A percentile compares a stretch with the other conserved stretches of the same genome.
Evolutionary conservation across 495 filamentous ascomycete genomes (phyloP).

Genomic region (Hyaloscypha hepaticicola): DNA sequence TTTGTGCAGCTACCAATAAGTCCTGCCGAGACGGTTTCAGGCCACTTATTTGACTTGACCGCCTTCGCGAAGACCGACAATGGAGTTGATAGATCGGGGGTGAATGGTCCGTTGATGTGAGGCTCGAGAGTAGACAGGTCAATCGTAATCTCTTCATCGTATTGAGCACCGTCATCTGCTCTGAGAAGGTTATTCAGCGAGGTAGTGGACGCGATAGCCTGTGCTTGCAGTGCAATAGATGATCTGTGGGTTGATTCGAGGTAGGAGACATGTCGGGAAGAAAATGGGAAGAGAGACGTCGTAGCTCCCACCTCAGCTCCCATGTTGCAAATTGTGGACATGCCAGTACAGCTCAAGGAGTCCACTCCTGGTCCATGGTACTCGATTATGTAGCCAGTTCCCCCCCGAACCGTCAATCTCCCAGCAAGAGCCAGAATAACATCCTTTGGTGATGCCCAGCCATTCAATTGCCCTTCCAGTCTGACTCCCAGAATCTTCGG

Average conservation of each 20-base stretch:
- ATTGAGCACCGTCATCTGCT: conserved; percentile 78
- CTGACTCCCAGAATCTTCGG: conserved; percentile 85
- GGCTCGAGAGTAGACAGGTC: conserved; percentile 88
- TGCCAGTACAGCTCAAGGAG: conserved; percentile 85
- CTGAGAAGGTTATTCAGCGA: conserved; percentile 57
- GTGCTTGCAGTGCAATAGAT: conserved; percentile 64
- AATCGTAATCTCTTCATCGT: conserved; percentile 91
- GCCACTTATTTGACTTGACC: conserved; percentile 84
- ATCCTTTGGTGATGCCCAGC: conserved; percentile 94
- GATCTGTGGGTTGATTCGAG: conserved; percentile 79
- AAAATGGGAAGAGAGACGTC: conserved; percentile 84
- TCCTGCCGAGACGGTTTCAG: conserved; percentile 82
- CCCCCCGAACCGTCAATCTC: conserved; percentile 87
- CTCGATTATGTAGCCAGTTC: conserved; percentile 92
- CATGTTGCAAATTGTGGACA: conserved; percentile 92
- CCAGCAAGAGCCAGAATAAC: conserved; percentile 89
- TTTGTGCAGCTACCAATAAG: conserved; percentile 98
- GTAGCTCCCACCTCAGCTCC: conserved; percentile 89
- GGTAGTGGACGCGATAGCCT: conserved; percentile 46
- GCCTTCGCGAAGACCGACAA: conserved; percentile 82
- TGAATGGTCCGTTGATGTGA: conserved; percentile 97
- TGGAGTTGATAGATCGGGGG: conserved; percentile 90
- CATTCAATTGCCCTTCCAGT: conserved; percentile 77
- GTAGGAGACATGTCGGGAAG: conserved; percentile 68
- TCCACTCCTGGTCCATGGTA: conserved; percentile 89